phyloP scores from a whole-genome alignment of 2,329 filamentous ascomycete genomes.

The Penicillium crustosum region DNA sequence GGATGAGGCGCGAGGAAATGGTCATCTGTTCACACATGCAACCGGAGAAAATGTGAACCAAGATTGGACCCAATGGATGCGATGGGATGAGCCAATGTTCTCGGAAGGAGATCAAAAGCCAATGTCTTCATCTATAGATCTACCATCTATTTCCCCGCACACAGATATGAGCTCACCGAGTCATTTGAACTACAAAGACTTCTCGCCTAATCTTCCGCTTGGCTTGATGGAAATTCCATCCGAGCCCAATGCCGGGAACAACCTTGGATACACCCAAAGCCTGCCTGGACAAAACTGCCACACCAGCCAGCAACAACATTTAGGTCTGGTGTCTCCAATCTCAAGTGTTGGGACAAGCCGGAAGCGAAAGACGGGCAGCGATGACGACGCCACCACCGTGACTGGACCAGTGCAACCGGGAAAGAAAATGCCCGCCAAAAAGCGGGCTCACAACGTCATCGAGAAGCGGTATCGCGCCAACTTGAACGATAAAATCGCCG shows the following conservation, averaged over 20 bases:
- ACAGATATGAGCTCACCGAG: constrained; percentile 25
- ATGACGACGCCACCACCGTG: constrained; percentile 40
- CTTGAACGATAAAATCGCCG: constrained; percentile 94
- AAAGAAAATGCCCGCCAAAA: constrained; percentile 69
- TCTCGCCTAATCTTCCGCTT: constrained; percentile 35
- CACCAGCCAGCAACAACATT: constrained; percentile 8
- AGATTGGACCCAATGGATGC: constrained; percentile 49
- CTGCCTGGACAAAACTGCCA: constrained; percentile 8
- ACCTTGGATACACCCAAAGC: background rate
- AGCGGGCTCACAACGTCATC: constrained; percentile 97
- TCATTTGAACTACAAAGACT: constrained; percentile 24
- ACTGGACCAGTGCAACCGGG: constrained; percentile 31
- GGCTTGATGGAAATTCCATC: constrained; percentile 32
- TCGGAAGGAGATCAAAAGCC: constrained; percentile 31
- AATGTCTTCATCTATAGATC: constrained; percentile 24
- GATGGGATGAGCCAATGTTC: constrained; percentile 44
- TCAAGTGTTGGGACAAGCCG: constrained; percentile 42
- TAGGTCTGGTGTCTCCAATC: constrained; percentile 28
- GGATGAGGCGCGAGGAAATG: constrained; percentile 20
- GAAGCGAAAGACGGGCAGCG: constrained; percentile 69
- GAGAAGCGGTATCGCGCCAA: constrained; percentile 97
- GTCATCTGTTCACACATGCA: constrained; percentile 17
- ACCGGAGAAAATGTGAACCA: constrained; percentile 33
- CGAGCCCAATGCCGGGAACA: constrained; percentile 12
- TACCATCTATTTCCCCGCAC: constrained; percentile 29